A percentile compares a stretch with the other conserved stretches of the same genome.
These are phyloP conservation scores for Pythium dissotocum DNA, from an alignment of 352 stramenopile genomes.

Conservation along the genomic window DNA sequence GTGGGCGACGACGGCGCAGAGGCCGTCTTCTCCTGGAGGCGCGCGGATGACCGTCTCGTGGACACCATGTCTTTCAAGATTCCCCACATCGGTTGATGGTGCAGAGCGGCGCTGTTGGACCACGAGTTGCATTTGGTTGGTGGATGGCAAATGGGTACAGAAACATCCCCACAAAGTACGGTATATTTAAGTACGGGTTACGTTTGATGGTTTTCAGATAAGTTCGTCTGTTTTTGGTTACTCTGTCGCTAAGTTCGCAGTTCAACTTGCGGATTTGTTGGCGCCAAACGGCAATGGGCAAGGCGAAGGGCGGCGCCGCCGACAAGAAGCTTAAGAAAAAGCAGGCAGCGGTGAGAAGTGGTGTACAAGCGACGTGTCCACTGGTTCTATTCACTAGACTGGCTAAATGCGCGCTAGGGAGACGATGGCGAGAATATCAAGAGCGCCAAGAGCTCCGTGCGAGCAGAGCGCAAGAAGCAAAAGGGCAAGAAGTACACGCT, in stretches of 20 bases:
- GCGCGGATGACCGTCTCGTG: conserved; percentile 58
- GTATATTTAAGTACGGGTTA: conserved; percentile 9
- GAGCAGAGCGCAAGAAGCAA: conserved; percentile 38
- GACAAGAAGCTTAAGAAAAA: conserved; percentile 32
- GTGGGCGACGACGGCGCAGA: conserved; percentile 24
- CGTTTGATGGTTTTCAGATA: background rate
- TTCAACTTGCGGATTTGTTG: background rate
- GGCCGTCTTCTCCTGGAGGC: conserved; percentile 53
- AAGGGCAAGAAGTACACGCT: conserved; percentile 32
- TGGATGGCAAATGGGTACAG: conserved; percentile 11
- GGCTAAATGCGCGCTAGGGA: background rate
- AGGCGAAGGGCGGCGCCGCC: conserved; percentile 17
- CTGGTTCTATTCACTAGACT: too few species aligned
- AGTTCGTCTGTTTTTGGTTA: background rate
- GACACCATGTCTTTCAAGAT: conserved; percentile 54
- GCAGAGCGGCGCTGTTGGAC: background rate
- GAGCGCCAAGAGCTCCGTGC: conserved; percentile 13
- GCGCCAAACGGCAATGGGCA: conserved; percentile 19
- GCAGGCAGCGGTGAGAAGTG: conserved; percentile 5
- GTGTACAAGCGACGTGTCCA: too few species aligned
- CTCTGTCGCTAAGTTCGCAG: conserved; percentile 10
- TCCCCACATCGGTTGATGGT: conserved; percentile 32
- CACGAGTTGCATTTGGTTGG: conserved; percentile 23
- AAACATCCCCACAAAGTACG: conserved; percentile 18
- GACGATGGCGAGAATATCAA: conserved; percentile 22